Conservation (phyloP, 2,329 filamentous ascomycete species). For the Fusarium sp. region DNA sequence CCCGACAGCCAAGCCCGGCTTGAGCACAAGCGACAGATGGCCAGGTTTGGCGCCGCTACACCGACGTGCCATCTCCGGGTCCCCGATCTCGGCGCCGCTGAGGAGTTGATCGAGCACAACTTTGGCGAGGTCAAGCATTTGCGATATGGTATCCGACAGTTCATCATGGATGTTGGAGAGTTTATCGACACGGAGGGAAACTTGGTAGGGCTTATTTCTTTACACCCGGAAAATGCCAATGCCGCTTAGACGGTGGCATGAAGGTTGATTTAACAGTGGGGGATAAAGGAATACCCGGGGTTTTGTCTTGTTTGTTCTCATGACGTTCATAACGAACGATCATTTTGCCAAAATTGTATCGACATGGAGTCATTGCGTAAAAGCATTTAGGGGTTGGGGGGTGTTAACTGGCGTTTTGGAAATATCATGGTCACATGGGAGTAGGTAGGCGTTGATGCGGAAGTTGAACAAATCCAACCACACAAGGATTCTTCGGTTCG, state of each 20-base stretch:
- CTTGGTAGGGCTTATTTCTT: slow-evolving; percentile 38
- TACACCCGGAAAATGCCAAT: slow-evolving; percentile 36
- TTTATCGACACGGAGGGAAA: slow-evolving; percentile 43
- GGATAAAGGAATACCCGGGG: slow-evolving; percentile 42
- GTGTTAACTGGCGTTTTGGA: background rate
- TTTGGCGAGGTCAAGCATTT: slow-evolving; percentile 36
- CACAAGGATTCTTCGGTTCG: slow-evolving; percentile 19
- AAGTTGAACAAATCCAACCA: background rate
- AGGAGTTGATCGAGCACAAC: slow-evolving; percentile 36
- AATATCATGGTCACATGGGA: slow-evolving; percentile 20
- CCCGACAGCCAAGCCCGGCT: slow-evolving; percentile 23
- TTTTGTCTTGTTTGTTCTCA: slow-evolving; percentile 11
- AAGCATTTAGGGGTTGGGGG: background rate
- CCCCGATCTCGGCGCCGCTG: slow-evolving; percentile 36
- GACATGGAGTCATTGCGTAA: background rate
- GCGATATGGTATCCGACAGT: slow-evolving; percentile 38
- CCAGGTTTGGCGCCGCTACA: slow-evolving; percentile 24
- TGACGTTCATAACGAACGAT: slow-evolving; percentile 26
- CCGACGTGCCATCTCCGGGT: slow-evolving; percentile 40
- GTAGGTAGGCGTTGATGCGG: slow-evolving; percentile 4
- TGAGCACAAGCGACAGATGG: slow-evolving; percentile 25
- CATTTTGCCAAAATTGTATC: slow-evolving; percentile 8
- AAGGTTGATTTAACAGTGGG: slow-evolving; percentile 1
- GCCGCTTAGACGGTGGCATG: slow-evolving; percentile 11
- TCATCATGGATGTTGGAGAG: slow-evolving; percentile 42